Base-by-base conservation (phyloP, 306 rosid species). In the Cicer bijugum region DNA sequence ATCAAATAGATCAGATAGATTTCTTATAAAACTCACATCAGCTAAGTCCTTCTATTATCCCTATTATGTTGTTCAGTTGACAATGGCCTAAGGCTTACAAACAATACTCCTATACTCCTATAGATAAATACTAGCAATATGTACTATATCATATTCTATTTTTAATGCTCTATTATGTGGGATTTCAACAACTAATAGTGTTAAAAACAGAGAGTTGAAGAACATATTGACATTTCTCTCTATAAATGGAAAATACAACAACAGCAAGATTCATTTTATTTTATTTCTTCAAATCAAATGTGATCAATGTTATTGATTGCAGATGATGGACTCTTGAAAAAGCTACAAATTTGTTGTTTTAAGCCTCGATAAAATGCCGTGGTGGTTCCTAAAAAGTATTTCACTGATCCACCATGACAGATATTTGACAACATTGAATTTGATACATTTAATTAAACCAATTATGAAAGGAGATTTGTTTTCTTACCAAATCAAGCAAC, bases 401-500 rank as follows among this genome's bases (percentile, higher is more conserved):
- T 28, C 35, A 28, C 4, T 28, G 35, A 28, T 28, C 35, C 35
- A 28, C 35, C 35, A 28, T 28, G 35, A 4, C 35, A 28, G 35
- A 28, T 28, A 28, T 28, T 28, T 3, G 35, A 28, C 35, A 4
- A 28, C 5, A 28, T 28, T 28, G 35, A 4, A 28, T 28, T 28
- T 28, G 5, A 28, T 28, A 28, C 35, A 42, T 6, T 42, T 42
- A 6, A 67, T 12, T 12, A 50, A 69, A 64, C 9, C 6, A n/a
- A 46, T 17, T 20, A 57, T 15, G 5, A 33, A 71, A 74, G 15
- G 56, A 15, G 58, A 40, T 62, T 62, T 80, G 43, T 69, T 71
- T 62, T 81, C 85, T 81, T 28, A 89, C 94, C 87, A 85, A 78
- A 84, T 87, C 89, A 80, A 88, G 89, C 47, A 92, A 80, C 45